Evolutionary conservation across 345 rosid genomes (phyloP), one percentile per base, ranked within the genome.

Genomic region (Noccaea bulbosa): DNA sequence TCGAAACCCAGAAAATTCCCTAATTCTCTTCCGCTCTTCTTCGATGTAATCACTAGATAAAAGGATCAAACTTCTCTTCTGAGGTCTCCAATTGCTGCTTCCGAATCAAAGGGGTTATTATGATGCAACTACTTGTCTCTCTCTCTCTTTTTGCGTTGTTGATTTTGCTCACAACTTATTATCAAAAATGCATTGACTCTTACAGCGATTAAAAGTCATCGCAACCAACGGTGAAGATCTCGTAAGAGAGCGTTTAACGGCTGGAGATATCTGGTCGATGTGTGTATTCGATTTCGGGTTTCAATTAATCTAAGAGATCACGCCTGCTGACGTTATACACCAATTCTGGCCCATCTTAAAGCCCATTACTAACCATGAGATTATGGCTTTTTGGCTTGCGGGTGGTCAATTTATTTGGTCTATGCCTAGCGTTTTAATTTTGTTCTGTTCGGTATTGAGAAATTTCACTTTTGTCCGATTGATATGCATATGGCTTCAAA

Each of bases 61-160:
- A 45, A 14, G 55, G 53, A 64, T 59, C 57, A 43, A 41, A 64
- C 40, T 58, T 39, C 16, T 37, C 39, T 63, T 44, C 70, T 54
- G 74, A 62, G 77, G 84, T 74, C 74, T 79, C 57, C 85, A 80
- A 80, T 77, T 91, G 88, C 80, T 43, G 30, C 30, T 66, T 62
- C 79, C 44, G 78, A 84, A 91, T 83, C 85, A 80, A 70, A 17
- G 43, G 59, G 70, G 38, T 54, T 67, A 49, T 39, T 62, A 4
- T 57, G 81, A 81, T 84, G 72, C 77, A 62, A 53, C 55, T n/a
- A 67, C 62, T 70, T 74, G 16, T 66, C 50, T 61, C 73, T 43
- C 47, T 51, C 65, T 71, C 45, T 60, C 63, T 44, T 27, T 27
- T 27, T 11, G 53, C 40, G 38, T 60, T 35, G 9, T 11, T 24